These are phyloP conservation scores for Xylariales sp. DNA, from an alignment of 2,329 filamentous ascomycete genomes.

Conservation along the genomic window DNA sequence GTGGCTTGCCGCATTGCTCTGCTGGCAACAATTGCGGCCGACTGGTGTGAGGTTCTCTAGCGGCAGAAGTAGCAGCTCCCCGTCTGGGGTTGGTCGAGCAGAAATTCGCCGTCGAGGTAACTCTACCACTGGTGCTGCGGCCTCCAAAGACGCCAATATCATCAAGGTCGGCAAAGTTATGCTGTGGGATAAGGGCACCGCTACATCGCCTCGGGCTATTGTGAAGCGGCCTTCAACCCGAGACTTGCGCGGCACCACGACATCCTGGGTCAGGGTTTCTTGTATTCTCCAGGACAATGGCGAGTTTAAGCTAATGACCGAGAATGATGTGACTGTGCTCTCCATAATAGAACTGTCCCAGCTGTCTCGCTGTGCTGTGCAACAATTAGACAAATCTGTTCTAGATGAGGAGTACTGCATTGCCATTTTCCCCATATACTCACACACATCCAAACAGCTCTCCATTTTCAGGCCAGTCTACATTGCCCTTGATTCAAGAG, in stretches of 20 bases:
- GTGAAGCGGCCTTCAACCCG: conserved; percentile 54
- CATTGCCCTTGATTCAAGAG: conserved; percentile 77
- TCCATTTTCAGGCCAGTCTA: conserved; percentile 85
- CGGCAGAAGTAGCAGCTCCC: conserved; percentile 30
- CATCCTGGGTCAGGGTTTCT: conserved; percentile 80
- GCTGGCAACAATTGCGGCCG: conserved; percentile 73
- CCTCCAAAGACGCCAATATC: conserved; percentile 67
- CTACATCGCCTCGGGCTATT: conserved; percentile 50
- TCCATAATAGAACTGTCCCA: conserved; percentile 84
- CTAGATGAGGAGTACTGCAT: conserved; percentile 92
- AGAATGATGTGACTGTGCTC: conserved; percentile 75
- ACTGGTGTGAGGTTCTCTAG: conserved; percentile 50
- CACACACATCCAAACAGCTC: conserved; percentile 66
- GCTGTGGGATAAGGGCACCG: conserved; percentile 78
- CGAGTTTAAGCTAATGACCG: conserved; percentile 84
- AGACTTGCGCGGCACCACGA: conserved; percentile 48
- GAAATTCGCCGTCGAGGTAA: conserved; percentile 40
- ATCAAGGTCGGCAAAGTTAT: conserved; percentile 94
- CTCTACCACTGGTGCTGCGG: conserved; percentile 25
- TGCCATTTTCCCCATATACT: conserved; percentile 92
- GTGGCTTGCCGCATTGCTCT: conserved; percentile 76
- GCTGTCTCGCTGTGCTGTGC: conserved; percentile 83
- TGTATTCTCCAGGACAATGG: conserved; percentile 94
- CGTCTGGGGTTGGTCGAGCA: conserved; percentile 28
- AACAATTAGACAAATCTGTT: conserved; percentile 85